Percentiles rank a stretch among this genome's conserved stretches.
Evolutionary conservation across 2,329 filamentous ascomycete species (phyloP).

Genomic region (Pseudogymnoascus sp.): DNA sequence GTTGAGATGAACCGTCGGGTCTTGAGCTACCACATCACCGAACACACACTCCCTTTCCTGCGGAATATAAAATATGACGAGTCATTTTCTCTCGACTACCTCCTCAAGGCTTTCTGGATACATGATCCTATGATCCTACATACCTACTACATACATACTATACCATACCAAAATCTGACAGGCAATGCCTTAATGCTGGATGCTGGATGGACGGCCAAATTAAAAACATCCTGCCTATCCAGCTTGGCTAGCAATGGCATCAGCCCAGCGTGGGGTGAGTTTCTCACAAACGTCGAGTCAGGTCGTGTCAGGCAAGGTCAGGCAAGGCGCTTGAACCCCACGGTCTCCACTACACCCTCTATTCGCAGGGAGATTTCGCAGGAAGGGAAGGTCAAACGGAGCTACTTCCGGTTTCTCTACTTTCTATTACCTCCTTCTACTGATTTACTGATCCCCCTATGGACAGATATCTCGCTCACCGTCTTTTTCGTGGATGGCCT

Average conservation of each 20-base stretch:
- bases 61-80: not conserved
- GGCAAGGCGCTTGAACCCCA: not conserved
- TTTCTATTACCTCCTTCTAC: not conserved
- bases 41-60: not conserved
- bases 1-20: not conserved
- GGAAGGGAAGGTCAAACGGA: not conserved
- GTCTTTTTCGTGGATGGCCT: not conserved
- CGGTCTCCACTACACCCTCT: not conserved
- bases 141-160: not conserved
- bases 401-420: not conserved
- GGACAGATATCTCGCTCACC: not conserved
- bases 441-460: not conserved
- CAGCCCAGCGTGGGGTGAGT: constrained; percentile 1
- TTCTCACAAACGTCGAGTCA: not conserved
- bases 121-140: not conserved
- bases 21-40: not conserved
- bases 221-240: not conserved
- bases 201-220: not conserved
- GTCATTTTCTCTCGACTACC: not conserved
- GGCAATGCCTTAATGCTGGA: not conserved
- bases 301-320: not conserved
- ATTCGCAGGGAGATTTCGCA: not conserved
- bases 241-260: not conserved
- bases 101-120: not conserved
- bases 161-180: not conserved